A percentile compares a stretch with the other conserved stretches of the same genome.
These are phyloP conservation scores for Talaromyces liani DNA, from an alignment of 495 filamentous ascomycete genomes.

Conservation along the genomic window DNA sequence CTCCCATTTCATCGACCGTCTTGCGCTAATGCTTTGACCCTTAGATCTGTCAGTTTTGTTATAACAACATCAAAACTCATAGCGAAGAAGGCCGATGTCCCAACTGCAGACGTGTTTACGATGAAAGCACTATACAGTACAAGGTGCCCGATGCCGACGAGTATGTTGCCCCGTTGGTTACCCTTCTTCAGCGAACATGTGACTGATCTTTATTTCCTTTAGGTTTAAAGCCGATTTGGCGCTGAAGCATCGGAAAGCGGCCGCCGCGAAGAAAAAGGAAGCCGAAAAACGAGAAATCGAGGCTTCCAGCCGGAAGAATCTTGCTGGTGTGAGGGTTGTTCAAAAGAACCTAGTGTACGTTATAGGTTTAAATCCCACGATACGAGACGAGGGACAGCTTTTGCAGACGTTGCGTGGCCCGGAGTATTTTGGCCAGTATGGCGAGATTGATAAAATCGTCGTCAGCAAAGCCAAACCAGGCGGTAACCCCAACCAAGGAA, in stretches of 20 bases:
- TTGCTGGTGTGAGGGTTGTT: slow-evolving; percentile 88
- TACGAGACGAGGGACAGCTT: slow-evolving; percentile 78
- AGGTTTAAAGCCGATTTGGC: slow-evolving; percentile 80
- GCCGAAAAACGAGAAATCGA: slow-evolving; percentile 93
- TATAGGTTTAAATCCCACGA: slow-evolving; percentile 83
- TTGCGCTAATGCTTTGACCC: slow-evolving; percentile 9
- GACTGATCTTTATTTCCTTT: slow-evolving; percentile 5
- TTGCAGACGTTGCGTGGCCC: slow-evolving; percentile 77
- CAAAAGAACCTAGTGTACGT: slow-evolving; percentile 99
- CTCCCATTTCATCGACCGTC: background rate
- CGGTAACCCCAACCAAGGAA: slow-evolving; percentile 64
- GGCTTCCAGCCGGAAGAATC: slow-evolving; percentile 85
- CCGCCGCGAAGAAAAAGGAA: slow-evolving; percentile 87
- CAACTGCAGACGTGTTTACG: slow-evolving; percentile 88
- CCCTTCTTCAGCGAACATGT: background rate
- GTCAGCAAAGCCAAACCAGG: slow-evolving; percentile 88
- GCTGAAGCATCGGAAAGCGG: slow-evolving; percentile 85
- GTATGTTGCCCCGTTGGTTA: slow-evolving; percentile 40
- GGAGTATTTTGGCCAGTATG: slow-evolving; percentile 97
- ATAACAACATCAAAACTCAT: slow-evolving; percentile 88
- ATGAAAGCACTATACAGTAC: slow-evolving; percentile 93
- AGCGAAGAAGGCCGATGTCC: slow-evolving; percentile 95
- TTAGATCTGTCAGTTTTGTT: slow-evolving; percentile 98
- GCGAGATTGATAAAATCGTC: slow-evolving; percentile 96
- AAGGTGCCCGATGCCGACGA: slow-evolving; percentile 91